These are phyloP conservation scores for Magnolia changhungtana DNA, from an alignment of 164 flowering plant species.

Conservation along the genomic window DNA sequence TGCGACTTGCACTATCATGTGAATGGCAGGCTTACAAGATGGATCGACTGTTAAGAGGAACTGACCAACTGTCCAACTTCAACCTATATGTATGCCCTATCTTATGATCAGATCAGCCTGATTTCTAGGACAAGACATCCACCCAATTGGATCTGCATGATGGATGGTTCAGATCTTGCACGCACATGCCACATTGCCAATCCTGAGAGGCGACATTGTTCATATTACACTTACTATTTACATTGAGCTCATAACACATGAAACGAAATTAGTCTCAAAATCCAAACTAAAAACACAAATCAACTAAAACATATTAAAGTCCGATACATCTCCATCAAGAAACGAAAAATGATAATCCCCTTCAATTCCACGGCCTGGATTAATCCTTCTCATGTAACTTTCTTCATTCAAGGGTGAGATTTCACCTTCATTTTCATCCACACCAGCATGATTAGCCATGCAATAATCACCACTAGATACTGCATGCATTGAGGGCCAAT, in stretches of 20 bases:
- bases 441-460: neutral
- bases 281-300: neutral
- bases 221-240: too few relatives aligned
- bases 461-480: neutral
- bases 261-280: neutral
- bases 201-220: neutral
- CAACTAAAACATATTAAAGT: slow-evolving; percentile 1
- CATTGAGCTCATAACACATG: neutral
- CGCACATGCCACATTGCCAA: neutral
- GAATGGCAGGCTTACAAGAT: too few relatives aligned
- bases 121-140: too few relatives aligned
- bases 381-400: neutral
- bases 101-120: too few relatives aligned
- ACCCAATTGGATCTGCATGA: too few relatives aligned
- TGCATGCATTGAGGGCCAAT: neutral
- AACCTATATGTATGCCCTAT: too few relatives aligned
- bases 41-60: too few relatives aligned
- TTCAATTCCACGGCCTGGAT: neutral
- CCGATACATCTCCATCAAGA: slow-evolving; percentile 3
- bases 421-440: neutral
- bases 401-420: neutral
- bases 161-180: neutral
- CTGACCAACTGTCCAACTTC: too few relatives aligned
- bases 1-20: too few relatives aligned
- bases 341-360: neutral